Conservation (phyloP, 163 green algal genomes). For the Scenedesmus sp. region DNA sequence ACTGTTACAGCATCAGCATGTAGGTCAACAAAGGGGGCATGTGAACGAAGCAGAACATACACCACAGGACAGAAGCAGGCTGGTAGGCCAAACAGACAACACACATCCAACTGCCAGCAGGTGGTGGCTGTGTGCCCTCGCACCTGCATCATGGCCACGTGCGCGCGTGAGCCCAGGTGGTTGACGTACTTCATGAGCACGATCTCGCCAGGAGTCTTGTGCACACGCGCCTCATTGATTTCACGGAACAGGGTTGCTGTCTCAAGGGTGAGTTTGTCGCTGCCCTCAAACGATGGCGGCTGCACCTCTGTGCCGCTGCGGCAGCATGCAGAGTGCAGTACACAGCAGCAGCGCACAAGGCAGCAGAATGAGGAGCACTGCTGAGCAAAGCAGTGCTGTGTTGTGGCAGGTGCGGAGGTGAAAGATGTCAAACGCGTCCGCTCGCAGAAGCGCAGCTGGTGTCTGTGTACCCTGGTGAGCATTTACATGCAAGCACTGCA, state of each 20-base stretch:
- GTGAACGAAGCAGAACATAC: too few relatives aligned
- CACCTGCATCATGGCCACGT: constrained; percentile 83
- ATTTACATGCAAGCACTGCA: too few relatives aligned
- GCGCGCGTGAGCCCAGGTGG: constrained; percentile 72
- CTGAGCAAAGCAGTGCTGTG: too few relatives aligned
- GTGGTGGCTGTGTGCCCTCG: background rate
- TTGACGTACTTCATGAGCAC: constrained; percentile 87
- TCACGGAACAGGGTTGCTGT: constrained; percentile 59
- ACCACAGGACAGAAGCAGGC: background rate
- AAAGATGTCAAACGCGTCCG: too few relatives aligned
- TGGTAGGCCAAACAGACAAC: background rate
- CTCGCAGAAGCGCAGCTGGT: too few relatives aligned
- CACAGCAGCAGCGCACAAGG: background rate
- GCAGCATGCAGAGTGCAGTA: background rate
- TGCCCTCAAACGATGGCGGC: constrained; percentile 61
- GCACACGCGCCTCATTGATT: constrained; percentile 39
- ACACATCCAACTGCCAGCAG: background rate
- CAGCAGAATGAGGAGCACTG: background rate
- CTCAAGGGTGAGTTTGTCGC: constrained; percentile 70
- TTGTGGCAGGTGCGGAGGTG: too few relatives aligned
- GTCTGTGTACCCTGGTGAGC: too few relatives aligned
- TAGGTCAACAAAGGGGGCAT: too few relatives aligned
- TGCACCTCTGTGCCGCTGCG: constrained; percentile 54
- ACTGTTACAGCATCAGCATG: too few relatives aligned
- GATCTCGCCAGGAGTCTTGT: constrained; percentile 84